A percentile compares a stretch with the other conserved stretches of the same genome.
Evolutionary conservation across 257 asterid genomes (phyloP).

Genomic region (Solanum habrochaites): DNA sequence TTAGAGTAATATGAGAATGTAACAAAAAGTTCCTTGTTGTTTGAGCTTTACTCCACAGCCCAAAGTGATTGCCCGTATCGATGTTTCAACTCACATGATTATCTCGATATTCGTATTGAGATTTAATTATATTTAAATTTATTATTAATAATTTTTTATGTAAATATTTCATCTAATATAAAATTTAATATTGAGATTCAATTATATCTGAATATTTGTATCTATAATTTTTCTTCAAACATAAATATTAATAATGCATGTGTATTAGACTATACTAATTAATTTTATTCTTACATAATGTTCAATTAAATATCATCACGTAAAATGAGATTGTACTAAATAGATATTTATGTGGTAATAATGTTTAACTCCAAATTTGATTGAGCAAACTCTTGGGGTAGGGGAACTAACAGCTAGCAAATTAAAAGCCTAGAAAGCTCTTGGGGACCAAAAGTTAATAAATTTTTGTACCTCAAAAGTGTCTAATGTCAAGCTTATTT

Average conservation of each 20-base stretch:
- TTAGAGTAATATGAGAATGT: not conserved
- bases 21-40: not conserved
- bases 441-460: not conserved
- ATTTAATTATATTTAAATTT: not conserved
- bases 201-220: fast-evolving
- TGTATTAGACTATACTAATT: not conserved
- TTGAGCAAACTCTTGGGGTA: not conserved
- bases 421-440: not conserved
- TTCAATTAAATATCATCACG: not conserved
- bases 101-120: not conserved
- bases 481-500: not conserved
- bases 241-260: not conserved
- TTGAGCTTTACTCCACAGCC: not conserved
- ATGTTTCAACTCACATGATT: not conserved
- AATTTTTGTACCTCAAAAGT: not conserved
- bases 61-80: not conserved
- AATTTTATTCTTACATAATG: not conserved
- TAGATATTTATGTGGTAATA: not conserved
- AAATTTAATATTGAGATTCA: fast-evolving
- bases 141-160: not conserved
- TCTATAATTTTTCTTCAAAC: not conserved
- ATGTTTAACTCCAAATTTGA: not conserved
- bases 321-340: fast-evolving
- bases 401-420: not conserved
- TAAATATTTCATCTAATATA: not conserved